Percentiles rank a stretch among this genome's conserved stretches.
phyloP scores from a whole-genome alignment of 2,329 filamentous ascomycete species.

The Monosporascus cannonballus region DNA sequence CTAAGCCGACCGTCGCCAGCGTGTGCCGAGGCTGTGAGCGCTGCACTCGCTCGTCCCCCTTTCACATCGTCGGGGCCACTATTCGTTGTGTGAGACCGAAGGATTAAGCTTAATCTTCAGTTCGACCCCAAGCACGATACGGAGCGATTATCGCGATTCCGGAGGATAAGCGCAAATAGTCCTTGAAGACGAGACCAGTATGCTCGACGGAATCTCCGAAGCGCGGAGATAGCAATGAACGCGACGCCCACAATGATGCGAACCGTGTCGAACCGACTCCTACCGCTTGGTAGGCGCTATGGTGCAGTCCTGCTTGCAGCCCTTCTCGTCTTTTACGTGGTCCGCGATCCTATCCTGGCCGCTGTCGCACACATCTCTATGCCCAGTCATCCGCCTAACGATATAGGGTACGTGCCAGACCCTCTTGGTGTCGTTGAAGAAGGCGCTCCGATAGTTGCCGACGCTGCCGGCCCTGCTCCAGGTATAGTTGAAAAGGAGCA shows the following conservation, averaged over 20 bases:
- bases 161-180: background rate
- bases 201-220: constrained; percentile 15
- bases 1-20: background rate
- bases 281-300: constrained; percentile 25
- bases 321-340: constrained; percentile 25
- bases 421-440: constrained; percentile 7
- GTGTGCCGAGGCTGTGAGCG: background rate
- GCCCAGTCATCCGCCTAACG: background rate
- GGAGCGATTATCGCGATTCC: background rate
- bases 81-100: background rate
- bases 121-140: background rate
- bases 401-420: background rate
- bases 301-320: constrained; percentile 22
- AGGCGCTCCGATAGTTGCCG: background rate
- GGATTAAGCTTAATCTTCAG: background rate
- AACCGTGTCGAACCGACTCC: constrained; percentile 20
- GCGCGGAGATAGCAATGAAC: constrained; percentile 18
- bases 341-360: constrained; percentile 19
- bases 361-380: background rate
- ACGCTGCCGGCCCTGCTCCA: background rate
- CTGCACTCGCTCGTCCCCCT: background rate
- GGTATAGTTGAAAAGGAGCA: background rate
- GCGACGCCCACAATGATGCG: constrained; percentile 17
- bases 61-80: background rate
- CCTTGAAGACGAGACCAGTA: constrained; percentile 13